phyloP scores from a whole-genome alignment of 2,329 filamentous ascomycete species.

The Dactylellina sp. region DNA sequence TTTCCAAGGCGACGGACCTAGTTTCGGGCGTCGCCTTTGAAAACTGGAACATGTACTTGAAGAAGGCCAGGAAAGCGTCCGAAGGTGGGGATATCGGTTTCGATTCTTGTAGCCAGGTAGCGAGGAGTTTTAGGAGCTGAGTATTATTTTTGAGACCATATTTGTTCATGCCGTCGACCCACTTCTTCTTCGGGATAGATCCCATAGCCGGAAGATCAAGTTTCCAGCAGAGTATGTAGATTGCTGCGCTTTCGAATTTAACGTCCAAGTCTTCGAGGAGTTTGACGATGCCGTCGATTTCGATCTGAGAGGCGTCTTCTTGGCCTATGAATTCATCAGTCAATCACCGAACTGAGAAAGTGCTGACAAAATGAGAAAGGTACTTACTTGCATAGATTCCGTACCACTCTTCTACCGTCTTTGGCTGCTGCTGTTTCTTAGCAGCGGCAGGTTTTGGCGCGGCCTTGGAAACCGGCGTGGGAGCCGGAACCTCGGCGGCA shows the following conservation, averaged over 20 bases:
- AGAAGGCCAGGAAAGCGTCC: slow-evolving; percentile 33
- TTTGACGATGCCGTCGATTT: slow-evolving; percentile 33
- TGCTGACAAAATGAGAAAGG: neutral
- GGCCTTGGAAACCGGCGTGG: slow-evolving; percentile 2
- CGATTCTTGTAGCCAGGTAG: slow-evolving; percentile 38
- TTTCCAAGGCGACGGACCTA: slow-evolving; percentile 29
- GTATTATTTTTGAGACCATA: slow-evolving; percentile 35
- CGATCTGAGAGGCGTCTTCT: slow-evolving; percentile 43
- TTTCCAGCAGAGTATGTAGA: slow-evolving; percentile 56
- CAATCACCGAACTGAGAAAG: neutral
- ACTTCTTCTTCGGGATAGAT: slow-evolving; percentile 47
- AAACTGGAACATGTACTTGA: slow-evolving; percentile 56
- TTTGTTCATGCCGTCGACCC: slow-evolving; percentile 53
- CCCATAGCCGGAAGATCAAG: slow-evolving; percentile 42
- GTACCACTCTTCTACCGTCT: slow-evolving; percentile 51
- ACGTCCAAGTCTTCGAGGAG: slow-evolving; percentile 47
- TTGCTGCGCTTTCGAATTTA: slow-evolving; percentile 48
- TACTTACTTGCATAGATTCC: slow-evolving; percentile 44
- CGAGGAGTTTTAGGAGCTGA: slow-evolving; percentile 39
- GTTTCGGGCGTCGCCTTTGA: slow-evolving; percentile 45
- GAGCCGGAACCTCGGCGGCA: neutral
- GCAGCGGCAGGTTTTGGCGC: neutral
- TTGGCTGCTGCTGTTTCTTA: slow-evolving; percentile 33
- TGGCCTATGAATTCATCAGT: slow-evolving; percentile 21
- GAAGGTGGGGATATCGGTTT: slow-evolving; percentile 44